Percentiles rank a stretch among this genome's conserved stretches.
These are phyloP conservation scores for Lactuca saligna DNA, from an alignment of 129 eudicot species.

Conservation along the genomic window DNA sequence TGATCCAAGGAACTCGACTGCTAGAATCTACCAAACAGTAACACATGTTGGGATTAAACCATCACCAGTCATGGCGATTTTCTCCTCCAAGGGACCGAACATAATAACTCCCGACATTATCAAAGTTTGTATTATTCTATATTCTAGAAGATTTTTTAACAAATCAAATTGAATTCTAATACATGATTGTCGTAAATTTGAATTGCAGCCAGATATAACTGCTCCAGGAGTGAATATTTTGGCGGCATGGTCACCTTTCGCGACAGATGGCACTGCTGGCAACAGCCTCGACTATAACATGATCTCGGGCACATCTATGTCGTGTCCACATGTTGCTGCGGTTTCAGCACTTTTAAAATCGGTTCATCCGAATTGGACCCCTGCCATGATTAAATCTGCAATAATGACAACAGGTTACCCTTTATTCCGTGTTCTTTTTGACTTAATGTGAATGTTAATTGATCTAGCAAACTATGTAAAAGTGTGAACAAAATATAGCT, in stretches of 20 bases:
- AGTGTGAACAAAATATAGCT: too few relatives aligned
- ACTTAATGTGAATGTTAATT: too few relatives aligned
- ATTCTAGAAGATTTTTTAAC: background rate
- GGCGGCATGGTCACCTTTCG: constrained; percentile 76
- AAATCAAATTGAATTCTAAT: constrained; percentile 11
- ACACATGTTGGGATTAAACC: constrained; percentile 46
- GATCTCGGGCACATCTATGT: constrained; percentile 68
- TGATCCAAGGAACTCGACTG: constrained; percentile 51
- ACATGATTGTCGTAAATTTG: background rate
- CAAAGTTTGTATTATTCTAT: constrained; percentile 35
- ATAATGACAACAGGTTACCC: constrained; percentile 62
- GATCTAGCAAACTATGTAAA: too few relatives aligned
- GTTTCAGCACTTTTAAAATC: constrained; percentile 56
- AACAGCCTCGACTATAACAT: constrained; percentile 45
- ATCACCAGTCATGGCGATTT: constrained; percentile 53
- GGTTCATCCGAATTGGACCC: constrained; percentile 61
- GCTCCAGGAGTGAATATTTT: constrained; percentile 70
- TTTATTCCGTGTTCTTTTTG: background rate
- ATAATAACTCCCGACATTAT: constrained; percentile 55
- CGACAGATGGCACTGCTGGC: constrained; percentile 40
- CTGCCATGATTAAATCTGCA: constrained; percentile 71
- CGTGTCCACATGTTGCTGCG: constrained; percentile 72
- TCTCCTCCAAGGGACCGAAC: constrained; percentile 77
- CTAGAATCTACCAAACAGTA: constrained; percentile 50
- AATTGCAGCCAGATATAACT: constrained; percentile 66